A percentile compares a stretch with the other conserved stretches of the same genome.
Evolutionary conservation across 2,329 filamentous ascomycete species (phyloP).

Genomic region (Coniochaeta sp.): DNA sequence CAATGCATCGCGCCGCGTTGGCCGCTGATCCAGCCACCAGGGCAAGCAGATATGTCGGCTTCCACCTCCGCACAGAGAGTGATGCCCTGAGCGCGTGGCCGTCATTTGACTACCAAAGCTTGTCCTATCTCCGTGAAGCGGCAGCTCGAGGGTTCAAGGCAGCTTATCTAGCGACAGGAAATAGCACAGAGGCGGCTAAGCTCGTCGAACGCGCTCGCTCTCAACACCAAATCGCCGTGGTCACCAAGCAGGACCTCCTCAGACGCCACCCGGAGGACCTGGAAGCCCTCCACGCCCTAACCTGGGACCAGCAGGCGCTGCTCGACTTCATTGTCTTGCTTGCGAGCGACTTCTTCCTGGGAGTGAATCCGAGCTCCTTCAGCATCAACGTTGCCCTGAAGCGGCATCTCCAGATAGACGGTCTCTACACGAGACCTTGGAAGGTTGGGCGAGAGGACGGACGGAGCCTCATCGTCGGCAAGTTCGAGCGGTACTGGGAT

Average conservation of each 20-base stretch:
- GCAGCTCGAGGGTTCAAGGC: conserved; percentile 22
- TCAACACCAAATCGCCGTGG: conserved; percentile 23
- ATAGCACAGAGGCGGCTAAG: conserved; percentile 30
- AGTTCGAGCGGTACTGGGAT: conserved; percentile 36
- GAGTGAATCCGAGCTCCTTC: conserved; percentile 39
- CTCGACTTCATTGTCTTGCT: conserved; percentile 34
- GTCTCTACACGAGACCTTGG: conserved; percentile 34
- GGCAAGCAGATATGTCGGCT: conserved; percentile 25
- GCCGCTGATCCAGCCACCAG: conserved; percentile 7
- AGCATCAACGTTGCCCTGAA: conserved; percentile 39
- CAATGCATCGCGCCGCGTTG: conserved; percentile 24
- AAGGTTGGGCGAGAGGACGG: conserved; percentile 33
- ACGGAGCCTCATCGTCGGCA: conserved; percentile 33
- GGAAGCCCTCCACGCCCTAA: conserved; percentile 25
- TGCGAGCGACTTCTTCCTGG: conserved; percentile 31
- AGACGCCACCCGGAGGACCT: conserved; percentile 17
- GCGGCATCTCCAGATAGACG: conserved; percentile 31
- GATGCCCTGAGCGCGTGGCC: conserved; percentile 40
- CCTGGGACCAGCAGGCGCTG: conserved; percentile 37
- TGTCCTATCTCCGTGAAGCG: conserved; percentile 28
- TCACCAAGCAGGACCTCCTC: conserved; percentile 30
- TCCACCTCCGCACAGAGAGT: conserved; percentile 40
- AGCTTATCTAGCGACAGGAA: conserved; percentile 39
- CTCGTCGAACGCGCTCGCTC: conserved; percentile 25
- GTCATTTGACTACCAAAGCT: conserved; percentile 30